These are phyloP conservation scores for Tardiomyces depauwii DNA, from an alignment of 1,139 yeast genomes.

Conservation along the genomic window DNA sequence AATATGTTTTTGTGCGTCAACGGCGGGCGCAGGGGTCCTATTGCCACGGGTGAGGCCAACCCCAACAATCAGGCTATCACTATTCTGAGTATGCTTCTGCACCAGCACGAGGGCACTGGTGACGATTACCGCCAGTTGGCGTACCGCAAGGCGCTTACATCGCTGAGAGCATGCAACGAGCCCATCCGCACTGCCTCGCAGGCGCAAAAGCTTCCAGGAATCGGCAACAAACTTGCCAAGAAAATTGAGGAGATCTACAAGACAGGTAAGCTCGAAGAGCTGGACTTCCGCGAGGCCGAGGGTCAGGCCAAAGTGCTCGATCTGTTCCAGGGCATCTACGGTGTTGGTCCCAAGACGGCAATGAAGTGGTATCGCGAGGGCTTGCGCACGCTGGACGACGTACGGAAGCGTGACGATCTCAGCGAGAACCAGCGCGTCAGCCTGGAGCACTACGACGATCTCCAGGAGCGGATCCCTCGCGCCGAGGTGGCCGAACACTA, in stretches of 20 bases:
- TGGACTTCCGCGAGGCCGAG: conserved; percentile 23
- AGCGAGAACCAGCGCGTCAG: conserved; percentile 35
- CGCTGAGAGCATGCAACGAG: conserved; percentile 22
- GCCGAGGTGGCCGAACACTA: conserved; percentile 36
- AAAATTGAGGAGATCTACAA: conserved; percentile 39
- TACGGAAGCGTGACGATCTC: conserved; percentile 24
- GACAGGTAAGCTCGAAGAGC: conserved; percentile 31
- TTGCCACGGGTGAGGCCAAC: conserved; percentile 3
- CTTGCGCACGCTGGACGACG: conserved; percentile 32
- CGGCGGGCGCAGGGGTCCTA: neutral
- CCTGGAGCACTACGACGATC: conserved; percentile 40
- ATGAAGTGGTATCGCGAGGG: conserved; percentile 34
- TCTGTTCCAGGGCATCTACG: conserved; percentile 37
- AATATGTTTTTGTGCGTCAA: conserved; percentile 5
- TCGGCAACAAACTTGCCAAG: conserved; percentile 36
- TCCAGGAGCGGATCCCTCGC: conserved; percentile 38
- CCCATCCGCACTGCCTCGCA: conserved; percentile 31
- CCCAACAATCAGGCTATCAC: conserved; percentile 30
- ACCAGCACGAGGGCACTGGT: conserved; percentile 30
- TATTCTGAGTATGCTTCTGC: conserved; percentile 29
- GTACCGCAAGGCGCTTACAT: conserved; percentile 37
- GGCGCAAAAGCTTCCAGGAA: conserved; percentile 32
- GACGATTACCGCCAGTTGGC: conserved; percentile 34
- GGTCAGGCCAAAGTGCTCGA: conserved; percentile 22
- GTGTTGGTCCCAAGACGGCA: conserved; percentile 42